phyloP scores from a whole-genome alignment of 305 asterid genomes.

The Solanum hybrid region DNA sequence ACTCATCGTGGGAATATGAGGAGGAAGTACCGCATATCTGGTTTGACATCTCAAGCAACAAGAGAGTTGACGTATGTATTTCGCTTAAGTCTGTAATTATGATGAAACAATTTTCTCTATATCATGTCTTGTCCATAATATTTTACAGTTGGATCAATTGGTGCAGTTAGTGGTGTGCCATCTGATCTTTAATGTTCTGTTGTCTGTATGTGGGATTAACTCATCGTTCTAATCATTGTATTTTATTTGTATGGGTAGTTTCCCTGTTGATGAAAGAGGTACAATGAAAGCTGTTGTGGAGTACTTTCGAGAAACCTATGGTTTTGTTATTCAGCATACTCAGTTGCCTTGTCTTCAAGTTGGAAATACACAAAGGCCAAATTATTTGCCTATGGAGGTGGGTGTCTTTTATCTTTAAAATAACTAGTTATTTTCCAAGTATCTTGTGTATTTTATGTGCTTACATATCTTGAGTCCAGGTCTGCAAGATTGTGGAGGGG shows the following conservation, averaged over 20 bases:
- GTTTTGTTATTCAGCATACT: conserved; percentile 58
- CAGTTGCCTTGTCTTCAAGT: conserved; percentile 90
- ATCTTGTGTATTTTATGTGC: not conserved
- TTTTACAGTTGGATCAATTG: not conserved
- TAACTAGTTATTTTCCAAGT: not conserved
- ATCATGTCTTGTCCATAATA: not conserved
- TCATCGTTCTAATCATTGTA: not conserved
- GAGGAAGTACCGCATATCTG: conserved; percentile 72
- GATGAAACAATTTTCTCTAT: not conserved
- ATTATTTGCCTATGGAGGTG: conserved; percentile 96
- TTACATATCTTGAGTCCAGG: conserved; percentile 30
- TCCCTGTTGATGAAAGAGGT: conserved; percentile 75
- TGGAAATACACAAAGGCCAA: conserved; percentile 76
- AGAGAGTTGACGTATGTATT: conserved; percentile 69
- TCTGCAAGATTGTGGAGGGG: conserved; percentile 89
- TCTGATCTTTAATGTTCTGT: not conserved
- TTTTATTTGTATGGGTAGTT: conserved; percentile 28
- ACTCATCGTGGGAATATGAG: conserved; percentile 90
- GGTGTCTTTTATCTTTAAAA: not conserved
- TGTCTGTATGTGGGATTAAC: not conserved
- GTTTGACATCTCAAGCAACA: conserved; percentile 79
- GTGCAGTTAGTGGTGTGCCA: not conserved
- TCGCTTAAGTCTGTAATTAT: not conserved
- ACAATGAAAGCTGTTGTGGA: conserved; percentile 71
- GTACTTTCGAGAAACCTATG: conserved; percentile 73